phyloP scores from a whole-genome alignment of 2,329 filamentous ascomycete genomes.

The Ambrosiella xylebori region DNA sequence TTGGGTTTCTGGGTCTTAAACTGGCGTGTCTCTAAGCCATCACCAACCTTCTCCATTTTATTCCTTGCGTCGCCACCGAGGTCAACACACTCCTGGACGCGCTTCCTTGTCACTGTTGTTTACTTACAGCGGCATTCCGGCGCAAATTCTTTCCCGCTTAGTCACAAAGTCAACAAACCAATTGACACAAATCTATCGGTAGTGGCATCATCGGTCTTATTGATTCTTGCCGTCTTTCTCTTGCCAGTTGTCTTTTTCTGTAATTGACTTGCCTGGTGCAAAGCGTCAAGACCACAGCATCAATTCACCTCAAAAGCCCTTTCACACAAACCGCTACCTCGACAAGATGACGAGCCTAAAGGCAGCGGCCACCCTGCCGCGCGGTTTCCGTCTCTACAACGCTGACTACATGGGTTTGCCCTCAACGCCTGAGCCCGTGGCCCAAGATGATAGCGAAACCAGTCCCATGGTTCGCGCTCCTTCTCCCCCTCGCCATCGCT shows the following conservation, averaged over 20 bases:
- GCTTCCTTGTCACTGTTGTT: conserved; percentile 2
- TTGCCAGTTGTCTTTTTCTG: background rate
- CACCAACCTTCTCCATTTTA: background rate
- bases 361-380: conserved; percentile 27
- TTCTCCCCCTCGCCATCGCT: conserved; percentile 34
- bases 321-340: background rate
- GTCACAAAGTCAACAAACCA: background rate
- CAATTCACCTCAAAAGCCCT: background rate
- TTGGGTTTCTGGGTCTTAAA: background rate
- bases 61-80: background rate
- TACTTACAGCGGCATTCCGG: conserved; percentile 1
- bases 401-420: conserved; percentile 20
- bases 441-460: conserved; percentile 13
- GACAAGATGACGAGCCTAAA: conserved; percentile 30
- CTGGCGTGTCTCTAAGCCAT: background rate
- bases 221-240: background rate
- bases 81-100: conserved; percentile 4
- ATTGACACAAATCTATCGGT: background rate
- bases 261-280: conserved; percentile 6
- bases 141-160: background rate
- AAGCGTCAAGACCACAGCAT: background rate
- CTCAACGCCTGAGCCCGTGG: conserved; percentile 34
- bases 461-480: conserved; percentile 23
- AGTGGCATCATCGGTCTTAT: background rate
- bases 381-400: conserved; percentile 23